Percentiles rank a stretch among this genome's conserved stretches.
Conservation (phyloP, 768 basidiomycete species). For the Pleurotus pulmonarius region DNA sequence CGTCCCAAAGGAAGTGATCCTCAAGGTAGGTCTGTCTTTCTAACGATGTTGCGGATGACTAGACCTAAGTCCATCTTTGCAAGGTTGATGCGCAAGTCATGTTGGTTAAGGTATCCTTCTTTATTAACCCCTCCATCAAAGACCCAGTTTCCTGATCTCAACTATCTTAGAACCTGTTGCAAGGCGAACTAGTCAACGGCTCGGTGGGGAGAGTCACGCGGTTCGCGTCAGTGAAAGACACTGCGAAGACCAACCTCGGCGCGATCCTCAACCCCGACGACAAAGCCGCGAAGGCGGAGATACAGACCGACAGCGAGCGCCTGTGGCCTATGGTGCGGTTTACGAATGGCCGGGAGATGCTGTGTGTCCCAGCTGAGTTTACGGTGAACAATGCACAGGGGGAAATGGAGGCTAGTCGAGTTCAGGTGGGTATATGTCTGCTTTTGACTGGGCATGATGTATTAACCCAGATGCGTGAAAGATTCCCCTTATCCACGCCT, state of each 20-base stretch:
- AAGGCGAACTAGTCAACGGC: conserved; percentile 70
- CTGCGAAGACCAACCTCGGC: conserved; percentile 25
- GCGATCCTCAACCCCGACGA: neutral
- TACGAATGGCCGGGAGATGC: conserved; percentile 37
- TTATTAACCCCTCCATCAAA: neutral
- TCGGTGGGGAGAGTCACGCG: conserved; percentile 54
- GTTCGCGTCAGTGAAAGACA: conserved; percentile 43
- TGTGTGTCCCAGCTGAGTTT: conserved; percentile 58
- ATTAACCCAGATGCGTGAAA: conserved; percentile 18
- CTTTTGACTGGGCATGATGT: neutral
- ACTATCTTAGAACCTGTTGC: conserved; percentile 54
- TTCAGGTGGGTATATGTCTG: conserved; percentile 39
- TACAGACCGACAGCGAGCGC: conserved; percentile 11
- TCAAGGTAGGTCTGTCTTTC: conserved; percentile 38
- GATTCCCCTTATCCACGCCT: conserved; percentile 79
- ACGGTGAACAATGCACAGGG: conserved; percentile 61
- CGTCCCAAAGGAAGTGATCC: conserved; percentile 38
- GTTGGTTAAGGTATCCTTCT: conserved; percentile 58
- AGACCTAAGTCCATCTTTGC: neutral
- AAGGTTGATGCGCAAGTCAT: conserved; percentile 85
- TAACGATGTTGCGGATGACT: neutral
- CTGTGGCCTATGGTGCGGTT: conserved; percentile 63
- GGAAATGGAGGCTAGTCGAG: conserved; percentile 51
- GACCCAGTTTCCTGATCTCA: neutral
- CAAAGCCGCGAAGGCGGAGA: neutral